These are phyloP conservation scores for Colletotrichum sp. DNA, from an alignment of 2,329 filamentous ascomycete species.

Conservation along the genomic window DNA sequence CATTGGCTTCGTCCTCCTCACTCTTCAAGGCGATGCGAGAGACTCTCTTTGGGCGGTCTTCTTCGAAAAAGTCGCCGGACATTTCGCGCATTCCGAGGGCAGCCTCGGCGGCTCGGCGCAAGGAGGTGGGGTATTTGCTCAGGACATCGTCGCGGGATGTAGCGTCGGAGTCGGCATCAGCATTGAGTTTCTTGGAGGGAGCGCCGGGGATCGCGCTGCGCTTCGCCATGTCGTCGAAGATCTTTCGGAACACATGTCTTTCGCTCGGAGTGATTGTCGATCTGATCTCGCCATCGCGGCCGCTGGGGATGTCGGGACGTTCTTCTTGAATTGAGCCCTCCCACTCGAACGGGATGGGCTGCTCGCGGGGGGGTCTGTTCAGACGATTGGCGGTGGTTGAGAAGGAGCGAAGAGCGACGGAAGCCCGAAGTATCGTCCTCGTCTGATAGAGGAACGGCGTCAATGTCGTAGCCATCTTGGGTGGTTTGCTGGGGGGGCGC, in stretches of 20 bases:
- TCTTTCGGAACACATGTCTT: constrained; percentile 62
- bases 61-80: not conserved
- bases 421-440: constrained; percentile 56
- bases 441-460: constrained; percentile 77
- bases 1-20: not conserved
- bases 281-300: constrained; percentile 22
- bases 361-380: constrained; percentile 22
- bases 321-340: constrained; percentile 30
- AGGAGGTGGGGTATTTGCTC: constrained; percentile 39
- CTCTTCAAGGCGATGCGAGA: not conserved
- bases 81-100: constrained; percentile 42
- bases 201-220: not conserved
- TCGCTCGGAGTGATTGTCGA: constrained; percentile 65
- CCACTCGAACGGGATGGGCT: constrained; percentile 58
- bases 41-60: not conserved
- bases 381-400: constrained; percentile 13
- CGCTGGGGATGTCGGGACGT: constrained; percentile 23
- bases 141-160: constrained; percentile 39
- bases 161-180: constrained; percentile 25
- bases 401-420: constrained; percentile 20
- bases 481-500: not conserved
- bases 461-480: constrained; percentile 51
- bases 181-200: not conserved
- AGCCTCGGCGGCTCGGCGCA: constrained; percentile 42
- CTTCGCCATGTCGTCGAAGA: constrained; percentile 47